A percentile compares a stretch with the other conserved stretches of the same genome.
Evolutionary conservation across 768 basidiomycete genomes (phyloP).

Genomic region (Podaxis pistillaris): DNA sequence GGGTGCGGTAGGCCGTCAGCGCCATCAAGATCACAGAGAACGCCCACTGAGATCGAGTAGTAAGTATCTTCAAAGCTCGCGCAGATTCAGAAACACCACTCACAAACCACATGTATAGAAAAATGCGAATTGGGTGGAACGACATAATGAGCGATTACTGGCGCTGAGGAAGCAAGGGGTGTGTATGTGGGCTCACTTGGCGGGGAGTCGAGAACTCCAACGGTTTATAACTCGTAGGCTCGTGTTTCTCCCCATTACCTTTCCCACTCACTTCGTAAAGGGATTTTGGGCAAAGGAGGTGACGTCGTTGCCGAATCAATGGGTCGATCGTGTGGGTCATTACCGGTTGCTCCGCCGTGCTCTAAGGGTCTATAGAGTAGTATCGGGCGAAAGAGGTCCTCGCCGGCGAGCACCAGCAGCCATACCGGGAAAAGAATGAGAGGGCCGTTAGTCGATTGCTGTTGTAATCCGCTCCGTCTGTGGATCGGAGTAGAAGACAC

Average conservation of each 20-base stretch:
- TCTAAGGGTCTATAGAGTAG: background rate
- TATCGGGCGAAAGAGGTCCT: background rate
- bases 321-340: background rate
- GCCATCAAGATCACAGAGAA: conserved; percentile 39
- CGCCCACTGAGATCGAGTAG: conserved; percentile 28
- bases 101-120: conserved; percentile 22
- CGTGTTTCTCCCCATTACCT: background rate
- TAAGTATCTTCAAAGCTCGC: background rate
- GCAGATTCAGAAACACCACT: background rate
- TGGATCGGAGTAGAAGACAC: background rate
- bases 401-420: background rate
- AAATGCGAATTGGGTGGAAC: conserved; percentile 12
- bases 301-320: conserved; percentile 6
- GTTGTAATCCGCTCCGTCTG: background rate
- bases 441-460: background rate
- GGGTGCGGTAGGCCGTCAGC: conserved; percentile 52
- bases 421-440: background rate
- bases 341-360: background rate
- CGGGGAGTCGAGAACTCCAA: background rate
- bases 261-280: background rate
- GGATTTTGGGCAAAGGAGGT: background rate
- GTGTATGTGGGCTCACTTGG: background rate
- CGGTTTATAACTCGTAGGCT: background rate
- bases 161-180: background rate
- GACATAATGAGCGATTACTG: conserved; percentile 9